Base-by-base conservation (phyloP, 129 eudicot genomes). In the Heracleum sosnowskyi region DNA sequence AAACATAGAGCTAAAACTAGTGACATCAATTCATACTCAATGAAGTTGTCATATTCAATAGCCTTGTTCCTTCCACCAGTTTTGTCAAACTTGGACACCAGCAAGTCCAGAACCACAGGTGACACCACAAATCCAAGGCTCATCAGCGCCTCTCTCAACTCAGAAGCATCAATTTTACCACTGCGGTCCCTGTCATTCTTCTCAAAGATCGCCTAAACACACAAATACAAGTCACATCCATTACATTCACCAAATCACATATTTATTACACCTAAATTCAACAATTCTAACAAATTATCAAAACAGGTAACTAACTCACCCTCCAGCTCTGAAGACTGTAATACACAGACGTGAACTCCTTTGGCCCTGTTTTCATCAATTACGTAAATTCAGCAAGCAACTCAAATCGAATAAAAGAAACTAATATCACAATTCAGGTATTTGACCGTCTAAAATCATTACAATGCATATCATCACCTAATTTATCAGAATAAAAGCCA, bases 291-390 rank as follows among this genome's bases (percentile, higher is more conserved):
- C 24, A 70, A 70, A 35, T 6, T 55, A 20, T 0, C 64, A 24
- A 37, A 26, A 12, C 36, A 63, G 18, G 22, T 3, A 64, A 28
- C 10, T 29, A n/a, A 84, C 91, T 82, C 84, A 96, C 99, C 99
- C 97, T 92, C 97, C 97, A 96, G 86, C 77, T 89, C 82, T 96
- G 97, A 69, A 96, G 91, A 82, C 97, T 88, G 88, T 92, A 88
- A 79, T 82, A 90, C 70, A 96, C 92, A 77, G 88, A 80, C 73
- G 88, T 87, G 87, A 92, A 96, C 79, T 96, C 99, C 85, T 92
- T 96, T 1, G 99, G 99, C 77, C 99, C 99, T 96, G 91, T 74
- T 83, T 69, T 1, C 57, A 39, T 2, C 2, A 73, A 11, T 40
- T 2, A 42, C 2, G 5, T 28, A n/a, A 73, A 4, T 18, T 73